These are phyloP conservation scores for Cercospora sp. DNA, from an alignment of 2,329 filamentous ascomycete genomes.

Conservation along the genomic window DNA sequence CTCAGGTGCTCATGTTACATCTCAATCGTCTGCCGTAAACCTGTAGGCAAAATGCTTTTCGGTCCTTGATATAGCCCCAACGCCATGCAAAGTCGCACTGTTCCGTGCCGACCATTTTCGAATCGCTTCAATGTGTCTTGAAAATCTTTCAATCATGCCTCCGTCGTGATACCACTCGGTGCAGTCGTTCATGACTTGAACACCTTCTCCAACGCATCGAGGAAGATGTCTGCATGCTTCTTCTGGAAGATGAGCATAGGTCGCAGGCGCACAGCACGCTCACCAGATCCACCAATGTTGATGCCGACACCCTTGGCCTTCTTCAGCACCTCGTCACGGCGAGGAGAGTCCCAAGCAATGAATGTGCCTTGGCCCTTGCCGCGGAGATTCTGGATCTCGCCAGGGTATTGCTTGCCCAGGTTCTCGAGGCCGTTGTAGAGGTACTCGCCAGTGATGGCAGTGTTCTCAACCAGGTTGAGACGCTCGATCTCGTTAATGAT, in stretches of 20 bases:
- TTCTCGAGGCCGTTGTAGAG: slow-evolving; percentile 69
- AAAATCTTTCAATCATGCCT: background rate
- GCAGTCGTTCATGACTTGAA: slow-evolving; percentile 31
- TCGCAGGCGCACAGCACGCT: slow-evolving; percentile 72
- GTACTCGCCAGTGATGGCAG: slow-evolving; percentile 75
- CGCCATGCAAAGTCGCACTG: slow-evolving; percentile 18
- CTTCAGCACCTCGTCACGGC: slow-evolving; percentile 74
- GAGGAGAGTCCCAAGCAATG: slow-evolving; percentile 84
- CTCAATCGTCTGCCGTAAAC: background rate
- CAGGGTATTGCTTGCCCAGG: slow-evolving; percentile 70
- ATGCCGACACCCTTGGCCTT: slow-evolving; percentile 78
- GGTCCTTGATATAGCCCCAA: slow-evolving; percentile 8
- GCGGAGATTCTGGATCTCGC: slow-evolving; percentile 77
- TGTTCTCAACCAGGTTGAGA: slow-evolving; percentile 75
- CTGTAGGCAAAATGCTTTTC: background rate
- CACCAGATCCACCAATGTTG: slow-evolving; percentile 84
- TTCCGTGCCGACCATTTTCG: slow-evolving; percentile 5
- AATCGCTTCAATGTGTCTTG: slow-evolving; percentile 16
- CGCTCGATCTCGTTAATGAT: slow-evolving; percentile 80
- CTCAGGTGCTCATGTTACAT: background rate
- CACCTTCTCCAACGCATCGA: slow-evolving; percentile 52
- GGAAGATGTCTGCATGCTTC: slow-evolving; percentile 81
- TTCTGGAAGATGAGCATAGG: slow-evolving; percentile 94
- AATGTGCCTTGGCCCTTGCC: slow-evolving; percentile 89
- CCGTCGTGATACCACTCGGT: slow-evolving; percentile 4